Conservation (phyloP, 2,329 filamentous ascomycete genomes). For the Fusarium burgessii region DNA sequence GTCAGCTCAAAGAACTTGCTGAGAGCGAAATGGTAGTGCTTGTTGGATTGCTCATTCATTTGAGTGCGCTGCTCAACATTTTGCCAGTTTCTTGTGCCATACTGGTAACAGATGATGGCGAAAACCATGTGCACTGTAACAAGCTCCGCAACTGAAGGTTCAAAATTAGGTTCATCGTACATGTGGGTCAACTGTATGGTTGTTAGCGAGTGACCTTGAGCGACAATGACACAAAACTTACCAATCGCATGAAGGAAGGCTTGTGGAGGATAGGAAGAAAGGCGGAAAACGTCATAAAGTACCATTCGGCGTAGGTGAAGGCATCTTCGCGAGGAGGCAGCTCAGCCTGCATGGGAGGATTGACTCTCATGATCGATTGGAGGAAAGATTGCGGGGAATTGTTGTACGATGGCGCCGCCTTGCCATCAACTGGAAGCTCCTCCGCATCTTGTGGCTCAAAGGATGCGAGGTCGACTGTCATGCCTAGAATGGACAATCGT, state of each 20-base stretch:
- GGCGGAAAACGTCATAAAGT: constrained; percentile 77
- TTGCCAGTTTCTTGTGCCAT: constrained; percentile 75
- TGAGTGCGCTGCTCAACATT: constrained; percentile 64
- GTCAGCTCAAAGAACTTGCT: constrained; percentile 75
- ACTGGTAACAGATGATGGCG: constrained; percentile 82
- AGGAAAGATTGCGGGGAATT: constrained; percentile 80
- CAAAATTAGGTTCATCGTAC: constrained; percentile 76
- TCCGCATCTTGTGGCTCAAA: constrained; percentile 76
- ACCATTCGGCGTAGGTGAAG: constrained; percentile 78
- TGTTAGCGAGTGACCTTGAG: constrained; percentile 16
- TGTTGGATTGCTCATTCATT: constrained; percentile 75
- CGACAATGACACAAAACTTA: constrained; percentile 54
- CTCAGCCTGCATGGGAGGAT: constrained; percentile 66
- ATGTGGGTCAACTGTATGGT: constrained; percentile 67
- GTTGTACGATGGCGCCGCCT: constrained; percentile 67
- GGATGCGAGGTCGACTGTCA: constrained; percentile 81
- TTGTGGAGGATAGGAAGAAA: constrained; percentile 84
- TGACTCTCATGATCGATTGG: constrained; percentile 71
- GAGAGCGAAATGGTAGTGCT: constrained; percentile 82
- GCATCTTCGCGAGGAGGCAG: constrained; percentile 74
- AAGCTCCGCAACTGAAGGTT: constrained; percentile 71
- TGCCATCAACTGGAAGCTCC: constrained; percentile 59
- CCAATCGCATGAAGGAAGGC: constrained; percentile 76
- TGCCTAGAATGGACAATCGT: constrained; percentile 80
- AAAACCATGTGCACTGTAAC: constrained; percentile 84